Evolutionary conservation across 2,329 filamentous ascomycete genomes (phyloP).

Genomic region (Pseudocercospora musae): DNA sequence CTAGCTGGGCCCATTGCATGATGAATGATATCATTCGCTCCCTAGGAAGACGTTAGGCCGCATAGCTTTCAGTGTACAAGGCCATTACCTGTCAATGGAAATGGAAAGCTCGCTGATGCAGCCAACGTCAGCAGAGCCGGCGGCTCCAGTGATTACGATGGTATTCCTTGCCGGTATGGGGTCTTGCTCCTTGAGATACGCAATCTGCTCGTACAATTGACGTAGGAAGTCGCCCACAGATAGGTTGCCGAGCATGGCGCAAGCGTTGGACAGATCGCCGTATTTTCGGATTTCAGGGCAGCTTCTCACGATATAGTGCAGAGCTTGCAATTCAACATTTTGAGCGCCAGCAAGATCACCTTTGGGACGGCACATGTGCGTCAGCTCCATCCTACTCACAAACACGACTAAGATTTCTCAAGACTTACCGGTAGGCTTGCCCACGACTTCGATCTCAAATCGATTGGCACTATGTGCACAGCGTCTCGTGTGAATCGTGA

Average conservation of each 20-base stretch:
- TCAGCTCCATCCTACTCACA: not conserved
- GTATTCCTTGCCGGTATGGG: not conserved
- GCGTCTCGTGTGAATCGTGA: not conserved
- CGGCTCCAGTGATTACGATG: not conserved
- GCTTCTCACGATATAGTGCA: not conserved
- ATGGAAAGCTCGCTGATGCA: not conserved
- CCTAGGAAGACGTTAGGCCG: not conserved
- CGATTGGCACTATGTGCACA: not conserved
- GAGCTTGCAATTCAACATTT: not conserved
- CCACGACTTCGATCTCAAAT: not conserved
- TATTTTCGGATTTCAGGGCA: not conserved
- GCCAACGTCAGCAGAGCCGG: not conserved
- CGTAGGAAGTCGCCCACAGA: not conserved
- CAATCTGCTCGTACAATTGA: not conserved
- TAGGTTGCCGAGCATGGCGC: not conserved
- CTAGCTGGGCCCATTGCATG: not conserved
- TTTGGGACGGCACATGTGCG: not conserved
- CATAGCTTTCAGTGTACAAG: not conserved
- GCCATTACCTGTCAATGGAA: not conserved
- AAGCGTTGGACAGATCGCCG: not conserved
- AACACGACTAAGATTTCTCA: not conserved
- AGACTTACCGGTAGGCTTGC: not conserved
- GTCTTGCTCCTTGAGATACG: not conserved
- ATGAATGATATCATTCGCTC: not conserved
- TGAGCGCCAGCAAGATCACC: not conserved